A percentile compares a stretch with the other conserved stretches of the same genome.
Conservation (phyloP, 441 rosid genomes). For the Arabidopsis hybrid region DNA sequence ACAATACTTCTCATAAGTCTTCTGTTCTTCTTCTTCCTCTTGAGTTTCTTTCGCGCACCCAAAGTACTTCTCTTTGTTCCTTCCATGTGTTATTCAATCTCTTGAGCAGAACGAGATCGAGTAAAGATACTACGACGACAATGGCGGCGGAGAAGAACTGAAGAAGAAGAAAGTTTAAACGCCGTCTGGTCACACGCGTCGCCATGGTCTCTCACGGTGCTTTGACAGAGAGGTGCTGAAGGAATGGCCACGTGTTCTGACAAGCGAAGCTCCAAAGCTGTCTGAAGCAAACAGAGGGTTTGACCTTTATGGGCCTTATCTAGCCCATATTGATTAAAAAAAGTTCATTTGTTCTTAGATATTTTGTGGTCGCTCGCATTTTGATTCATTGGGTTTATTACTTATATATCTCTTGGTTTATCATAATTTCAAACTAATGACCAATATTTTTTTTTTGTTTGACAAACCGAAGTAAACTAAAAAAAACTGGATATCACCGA, state of each 20-base stretch:
- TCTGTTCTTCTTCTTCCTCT: conserved; percentile 45
- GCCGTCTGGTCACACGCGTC: conserved; percentile 40
- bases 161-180: conserved; percentile 5
- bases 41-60: conserved; percentile 26
- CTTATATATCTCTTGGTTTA: no score
- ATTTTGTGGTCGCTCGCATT: no score
- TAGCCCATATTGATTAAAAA: no score
- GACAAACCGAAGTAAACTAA: no score
- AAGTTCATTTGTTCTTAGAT: no score
- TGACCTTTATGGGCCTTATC: no score
- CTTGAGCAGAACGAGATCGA: neutral
- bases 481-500: no score
- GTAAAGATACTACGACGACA: neutral
- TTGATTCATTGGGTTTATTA: no score
- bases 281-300: no score
- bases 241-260: conserved; percentile 22
- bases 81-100: conserved; percentile 3
- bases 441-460: no score
- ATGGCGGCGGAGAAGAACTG: neutral
- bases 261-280: neutral
- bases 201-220: neutral
- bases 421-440: no score
- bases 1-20: conserved; percentile 41
- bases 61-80: conserved; percentile 9
- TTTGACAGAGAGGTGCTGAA: conserved; percentile 28